Base-by-base conservation (phyloP, 257 asterid genomes). In the Salvia hispanica region DNA sequence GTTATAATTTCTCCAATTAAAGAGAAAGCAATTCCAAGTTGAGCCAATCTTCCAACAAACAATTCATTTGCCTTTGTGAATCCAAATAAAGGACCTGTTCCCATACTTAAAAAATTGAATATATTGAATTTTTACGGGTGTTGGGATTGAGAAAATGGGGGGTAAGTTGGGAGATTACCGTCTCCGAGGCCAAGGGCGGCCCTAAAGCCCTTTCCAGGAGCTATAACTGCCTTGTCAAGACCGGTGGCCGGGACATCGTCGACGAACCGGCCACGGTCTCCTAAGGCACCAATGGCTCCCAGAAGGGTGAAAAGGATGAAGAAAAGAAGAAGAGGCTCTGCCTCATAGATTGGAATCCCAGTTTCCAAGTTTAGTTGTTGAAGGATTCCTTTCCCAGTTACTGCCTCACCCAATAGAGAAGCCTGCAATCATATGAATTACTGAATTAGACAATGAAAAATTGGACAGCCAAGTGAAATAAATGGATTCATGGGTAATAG, bases 251-350 rank as follows among this genome's bases (percentile, higher is more conserved):
- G 9, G 0, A 82, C 93, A 36, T 92, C 98, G 57, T 93, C 98
- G 58, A 93, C 83, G 56, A 93, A 93, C 0, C 82, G 85, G 21
- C 98, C 98, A 50, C 98, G 85, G 78, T 90, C 98, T 39, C 98
- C 98, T 50, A 93, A 71, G 42, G 98, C 98, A 72, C 98, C 98
- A 5, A 93, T 93, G 69, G 98, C 98, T 66, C 97, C 98, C 36
- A 93, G 93, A 12, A 93, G 86, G 76, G 76, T 93, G 74, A 93
- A 93, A 10, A 93, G 86, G 76, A 93, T 93, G 85, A 93, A 93
- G 73, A 93, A 90, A 28, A 93, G 86, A 40, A 83, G 84, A 55
- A 83, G 88, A 0, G 88, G 88, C 72, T 83, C 88, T 7, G 88
- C 88, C 62, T 83, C 88, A 33, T 75, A 83, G 61, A 92, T 89